phyloP scores from a whole-genome alignment of 768 basidiomycete species.

The Mycena capillaripes region DNA sequence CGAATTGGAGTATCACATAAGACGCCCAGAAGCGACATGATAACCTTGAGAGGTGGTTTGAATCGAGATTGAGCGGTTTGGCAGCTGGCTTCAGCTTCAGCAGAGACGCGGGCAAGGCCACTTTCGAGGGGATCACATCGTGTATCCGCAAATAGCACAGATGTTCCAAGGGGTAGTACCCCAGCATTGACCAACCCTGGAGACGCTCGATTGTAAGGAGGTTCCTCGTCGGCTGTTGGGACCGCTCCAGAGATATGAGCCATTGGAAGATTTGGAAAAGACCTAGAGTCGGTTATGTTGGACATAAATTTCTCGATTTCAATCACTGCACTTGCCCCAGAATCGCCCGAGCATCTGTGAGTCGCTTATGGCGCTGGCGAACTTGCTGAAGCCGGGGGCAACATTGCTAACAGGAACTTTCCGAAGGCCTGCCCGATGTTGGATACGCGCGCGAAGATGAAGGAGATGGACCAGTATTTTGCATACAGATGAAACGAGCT shows the following conservation, averaged over 20 bases:
- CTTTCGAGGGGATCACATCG: constrained; percentile 68
- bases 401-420: constrained; percentile 65
- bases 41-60: constrained; percentile 70
- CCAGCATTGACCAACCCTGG: constrained; percentile 85
- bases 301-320: background rate
- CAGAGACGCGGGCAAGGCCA: constrained; percentile 61
- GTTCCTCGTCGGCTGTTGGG: constrained; percentile 75
- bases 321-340: constrained; percentile 71
- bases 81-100: constrained; percentile 58
- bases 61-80: constrained; percentile 60
- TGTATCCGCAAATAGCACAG: constrained; percentile 76
- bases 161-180: constrained; percentile 86
- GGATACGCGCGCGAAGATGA: constrained; percentile 75
- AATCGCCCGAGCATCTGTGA: constrained; percentile 83
- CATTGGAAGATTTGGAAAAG: constrained; percentile 86
- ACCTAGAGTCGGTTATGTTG: constrained; percentile 55
- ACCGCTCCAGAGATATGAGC: constrained; percentile 83
- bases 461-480: constrained; percentile 80
- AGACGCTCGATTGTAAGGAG: constrained; percentile 84
- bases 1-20: constrained; percentile 84
- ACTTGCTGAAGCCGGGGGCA: constrained; percentile 66
- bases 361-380: constrained; percentile 71
- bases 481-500: constrained; percentile 82
- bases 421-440: constrained; percentile 73
- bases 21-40: constrained; percentile 87